These are phyloP conservation scores for Fusarium xylarioides DNA, from an alignment of 2,329 filamentous ascomycete species.

Conservation along the genomic window DNA sequence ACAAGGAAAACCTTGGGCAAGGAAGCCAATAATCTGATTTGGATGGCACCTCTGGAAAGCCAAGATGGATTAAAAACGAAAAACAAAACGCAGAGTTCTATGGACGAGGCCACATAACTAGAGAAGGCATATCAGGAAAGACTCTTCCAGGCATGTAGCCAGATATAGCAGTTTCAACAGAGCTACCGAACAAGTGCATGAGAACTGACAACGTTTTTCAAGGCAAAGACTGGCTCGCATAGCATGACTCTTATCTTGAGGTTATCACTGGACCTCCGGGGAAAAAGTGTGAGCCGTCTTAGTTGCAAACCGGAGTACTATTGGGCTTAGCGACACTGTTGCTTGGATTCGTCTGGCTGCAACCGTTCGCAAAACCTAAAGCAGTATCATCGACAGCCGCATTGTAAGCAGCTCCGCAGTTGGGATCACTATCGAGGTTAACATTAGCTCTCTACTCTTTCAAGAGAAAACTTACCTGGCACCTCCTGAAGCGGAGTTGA, in stretches of 20 bases:
- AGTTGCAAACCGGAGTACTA: constrained; percentile 40
- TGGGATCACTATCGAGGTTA: constrained; percentile 51
- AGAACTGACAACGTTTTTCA: too few relatives aligned
- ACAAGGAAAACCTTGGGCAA: not conserved
- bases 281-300: not conserved
- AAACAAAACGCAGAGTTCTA: not conserved
- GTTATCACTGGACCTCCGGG: fast-evolving
- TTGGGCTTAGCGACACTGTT: constrained; percentile 41
- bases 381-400: constrained; percentile 56
- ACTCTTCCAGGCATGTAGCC: too few relatives aligned
- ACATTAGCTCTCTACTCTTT: not conserved
- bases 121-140: not conserved
- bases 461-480: constrained; percentile 46
- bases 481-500: constrained; percentile 58
- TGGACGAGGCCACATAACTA: too few relatives aligned
- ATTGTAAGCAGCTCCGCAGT: constrained; percentile 56
- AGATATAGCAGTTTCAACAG: not conserved
- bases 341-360: constrained; percentile 48
- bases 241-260: fast-evolving
- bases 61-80: fast-evolving
- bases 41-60: fast-evolving
- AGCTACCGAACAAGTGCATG: fast-evolving
- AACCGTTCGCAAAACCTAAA: constrained; percentile 47
- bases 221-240: too few relatives aligned
- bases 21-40: not conserved